phyloP scores from a whole-genome alignment of 257 asterid genomes.

The Paraleonurus japonicus region DNA sequence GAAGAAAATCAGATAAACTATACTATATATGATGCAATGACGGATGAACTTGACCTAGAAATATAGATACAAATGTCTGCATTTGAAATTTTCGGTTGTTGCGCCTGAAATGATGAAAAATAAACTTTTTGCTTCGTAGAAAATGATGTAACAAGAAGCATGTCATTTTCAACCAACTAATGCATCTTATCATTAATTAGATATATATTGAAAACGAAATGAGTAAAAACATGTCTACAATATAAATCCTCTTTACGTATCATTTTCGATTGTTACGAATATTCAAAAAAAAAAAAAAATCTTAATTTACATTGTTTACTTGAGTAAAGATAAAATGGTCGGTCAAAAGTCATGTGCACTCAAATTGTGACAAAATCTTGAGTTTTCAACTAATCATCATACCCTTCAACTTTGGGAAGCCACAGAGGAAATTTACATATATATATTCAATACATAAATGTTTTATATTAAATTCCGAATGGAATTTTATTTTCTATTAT shows the following conservation, averaged over 20 bases:
- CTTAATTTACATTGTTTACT: not conserved
- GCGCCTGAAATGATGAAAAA: not conserved
- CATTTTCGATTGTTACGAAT: not conserved
- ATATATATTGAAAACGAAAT: not conserved
- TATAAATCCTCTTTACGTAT: not conserved
- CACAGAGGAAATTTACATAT: not conserved
- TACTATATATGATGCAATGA: no score
- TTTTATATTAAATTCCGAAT: not conserved
- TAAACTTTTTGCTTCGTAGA: not conserved
- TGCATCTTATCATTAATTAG: not conserved
- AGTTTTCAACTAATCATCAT: slow-evolving; percentile 18
- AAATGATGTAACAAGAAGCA: not conserved
- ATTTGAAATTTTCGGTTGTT: not conserved
- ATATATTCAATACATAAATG: not conserved
- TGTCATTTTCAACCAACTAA: not conserved
- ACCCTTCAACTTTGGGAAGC: slow-evolving; percentile 9
- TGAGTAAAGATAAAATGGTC: not conserved
- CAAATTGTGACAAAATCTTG: slow-evolving; percentile 24
- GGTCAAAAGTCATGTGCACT: slow-evolving; percentile 16
- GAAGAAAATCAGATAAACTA: no score
- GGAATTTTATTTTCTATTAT: not conserved
- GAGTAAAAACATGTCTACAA: not conserved
- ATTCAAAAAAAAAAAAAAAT: no score
- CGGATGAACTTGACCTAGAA: no score
- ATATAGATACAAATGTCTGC: not conserved